Evolutionary conservation across 2,329 filamentous ascomycete genomes (phyloP).

Genomic region (Albophoma yamanashiensis): DNA sequence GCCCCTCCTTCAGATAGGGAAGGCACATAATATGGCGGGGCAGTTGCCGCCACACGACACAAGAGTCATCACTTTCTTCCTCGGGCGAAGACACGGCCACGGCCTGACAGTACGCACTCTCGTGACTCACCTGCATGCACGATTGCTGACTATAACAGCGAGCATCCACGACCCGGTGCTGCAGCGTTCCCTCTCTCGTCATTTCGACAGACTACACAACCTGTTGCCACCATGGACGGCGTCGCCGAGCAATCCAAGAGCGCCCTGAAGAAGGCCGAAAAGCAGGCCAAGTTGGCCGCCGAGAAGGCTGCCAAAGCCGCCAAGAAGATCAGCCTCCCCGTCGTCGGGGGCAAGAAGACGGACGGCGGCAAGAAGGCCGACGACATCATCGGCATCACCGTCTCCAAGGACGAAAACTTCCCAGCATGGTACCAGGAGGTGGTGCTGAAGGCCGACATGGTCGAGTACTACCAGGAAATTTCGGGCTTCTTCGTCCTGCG

Average conservation of each 20-base stretch:
- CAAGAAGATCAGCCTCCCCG: constrained; percentile 38
- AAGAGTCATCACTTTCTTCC: constrained; percentile 2
- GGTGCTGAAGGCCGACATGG: constrained; percentile 91
- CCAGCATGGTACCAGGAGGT: constrained; percentile 96
- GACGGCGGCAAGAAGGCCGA: constrained; percentile 39
- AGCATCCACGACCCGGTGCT: neutral
- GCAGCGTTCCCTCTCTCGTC: neutral
- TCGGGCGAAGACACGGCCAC: neutral
- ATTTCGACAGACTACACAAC: neutral
- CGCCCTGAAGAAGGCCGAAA: constrained; percentile 55
- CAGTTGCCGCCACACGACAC: constrained; percentile 2
- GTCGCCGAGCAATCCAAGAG: constrained; percentile 42
- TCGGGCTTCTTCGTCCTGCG: constrained; percentile 96
- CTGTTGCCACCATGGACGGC: constrained; percentile 17
- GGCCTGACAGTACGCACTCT: neutral
- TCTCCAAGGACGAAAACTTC: constrained; percentile 78
- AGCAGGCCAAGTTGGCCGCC: constrained; percentile 49
- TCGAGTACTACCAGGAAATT: constrained; percentile 91
- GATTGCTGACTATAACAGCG: neutral
- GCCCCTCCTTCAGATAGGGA: constrained; percentile 7
- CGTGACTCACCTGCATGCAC: neutral
- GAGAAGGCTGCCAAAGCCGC: constrained; percentile 53
- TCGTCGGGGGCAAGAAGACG: constrained; percentile 32
- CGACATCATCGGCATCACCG: constrained; percentile 79
- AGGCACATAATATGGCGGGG: constrained; percentile 6